Conservation (phyloP, 2,329 filamentous ascomycete species). For the Epichloe uncinata region DNA sequence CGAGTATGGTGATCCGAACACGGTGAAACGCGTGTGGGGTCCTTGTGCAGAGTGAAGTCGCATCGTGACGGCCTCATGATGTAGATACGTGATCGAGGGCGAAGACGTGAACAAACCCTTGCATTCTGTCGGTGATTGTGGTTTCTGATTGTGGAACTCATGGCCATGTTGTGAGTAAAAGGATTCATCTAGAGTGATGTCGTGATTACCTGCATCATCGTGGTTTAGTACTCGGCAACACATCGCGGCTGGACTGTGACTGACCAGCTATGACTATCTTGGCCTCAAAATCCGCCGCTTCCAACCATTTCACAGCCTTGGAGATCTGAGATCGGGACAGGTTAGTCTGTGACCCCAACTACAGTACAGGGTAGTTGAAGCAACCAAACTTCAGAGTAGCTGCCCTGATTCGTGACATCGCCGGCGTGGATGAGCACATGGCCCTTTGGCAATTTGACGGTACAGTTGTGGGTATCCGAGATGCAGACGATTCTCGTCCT, state of each 20-base stretch:
- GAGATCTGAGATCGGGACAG: slow-evolving; percentile 29
- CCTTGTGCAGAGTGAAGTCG: slow-evolving; percentile 39
- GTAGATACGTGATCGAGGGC: slow-evolving; percentile 48
- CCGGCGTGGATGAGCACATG: slow-evolving; percentile 67
- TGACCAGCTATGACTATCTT: slow-evolving; percentile 59
- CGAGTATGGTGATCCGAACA: slow-evolving; percentile 61
- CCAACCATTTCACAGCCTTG: slow-evolving; percentile 52
- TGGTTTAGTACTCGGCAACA: not conserved
- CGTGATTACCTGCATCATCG: slow-evolving; percentile 51
- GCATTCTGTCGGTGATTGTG: slow-evolving; percentile 41
- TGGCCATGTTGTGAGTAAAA: slow-evolving; percentile 43
- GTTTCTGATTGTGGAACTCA: slow-evolving; percentile 42
- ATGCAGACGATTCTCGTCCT: slow-evolving; percentile 59
- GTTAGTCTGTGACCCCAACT: not conserved
- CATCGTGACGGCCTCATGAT: slow-evolving; percentile 42
- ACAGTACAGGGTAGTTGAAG: not conserved
- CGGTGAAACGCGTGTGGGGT: slow-evolving; percentile 44
- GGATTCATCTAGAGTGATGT: slow-evolving; percentile 52
- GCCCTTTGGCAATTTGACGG: slow-evolving; percentile 51
- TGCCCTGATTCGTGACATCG: slow-evolving; percentile 64
- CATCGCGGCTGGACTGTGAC: not conserved
- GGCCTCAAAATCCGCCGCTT: slow-evolving; percentile 51
- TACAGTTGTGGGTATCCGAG: slow-evolving; percentile 62
- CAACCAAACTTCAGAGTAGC: slow-evolving; percentile 32
- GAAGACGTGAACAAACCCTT: slow-evolving; percentile 39